Evolutionary conservation across 106 monocot species (phyloP).

Genomic region (Allium fistulosum): DNA sequence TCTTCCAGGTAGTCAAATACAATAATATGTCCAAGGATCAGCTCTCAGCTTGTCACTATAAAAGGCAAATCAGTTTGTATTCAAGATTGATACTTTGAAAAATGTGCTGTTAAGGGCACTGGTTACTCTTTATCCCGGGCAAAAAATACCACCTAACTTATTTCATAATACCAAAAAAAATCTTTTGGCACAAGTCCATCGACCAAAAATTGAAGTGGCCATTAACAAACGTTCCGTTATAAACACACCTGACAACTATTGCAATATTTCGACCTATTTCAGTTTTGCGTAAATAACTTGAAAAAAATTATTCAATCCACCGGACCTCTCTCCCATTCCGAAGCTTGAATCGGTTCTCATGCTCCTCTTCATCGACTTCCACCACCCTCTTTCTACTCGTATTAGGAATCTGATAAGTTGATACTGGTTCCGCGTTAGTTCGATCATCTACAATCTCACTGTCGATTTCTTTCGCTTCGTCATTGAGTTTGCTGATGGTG

Average conservation of each 20-base stretch:
- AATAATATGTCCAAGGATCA: no score
- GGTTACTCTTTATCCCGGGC: no score
- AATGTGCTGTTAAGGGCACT: no score
- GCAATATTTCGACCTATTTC: no score
- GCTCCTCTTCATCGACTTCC: slow-evolving; percentile 7
- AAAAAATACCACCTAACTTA: no score
- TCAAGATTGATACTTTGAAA: no score
- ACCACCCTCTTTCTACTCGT: slow-evolving; percentile 12
- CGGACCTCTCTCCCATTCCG: slow-evolving; percentile 46
- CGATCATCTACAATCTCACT: not conserved
- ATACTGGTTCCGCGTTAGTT: not conserved
- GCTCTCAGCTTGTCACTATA: no score
- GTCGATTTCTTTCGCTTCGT: not conserved
- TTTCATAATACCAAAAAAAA: no score
- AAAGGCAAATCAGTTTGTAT: no score
- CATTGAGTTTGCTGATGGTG: not conserved
- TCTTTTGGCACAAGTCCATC: no score
- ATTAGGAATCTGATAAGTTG: not conserved
- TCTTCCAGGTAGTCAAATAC: no score
- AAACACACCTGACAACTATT: not conserved
- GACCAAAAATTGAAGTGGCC: not conserved
- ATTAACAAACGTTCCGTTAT: not conserved
- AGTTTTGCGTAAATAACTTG: not conserved
- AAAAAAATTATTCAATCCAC: not conserved
- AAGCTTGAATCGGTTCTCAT: slow-evolving; percentile 27